Base-by-base conservation (phyloP, 495 filamentous ascomycete species). In the Neurospora sp. region DNA sequence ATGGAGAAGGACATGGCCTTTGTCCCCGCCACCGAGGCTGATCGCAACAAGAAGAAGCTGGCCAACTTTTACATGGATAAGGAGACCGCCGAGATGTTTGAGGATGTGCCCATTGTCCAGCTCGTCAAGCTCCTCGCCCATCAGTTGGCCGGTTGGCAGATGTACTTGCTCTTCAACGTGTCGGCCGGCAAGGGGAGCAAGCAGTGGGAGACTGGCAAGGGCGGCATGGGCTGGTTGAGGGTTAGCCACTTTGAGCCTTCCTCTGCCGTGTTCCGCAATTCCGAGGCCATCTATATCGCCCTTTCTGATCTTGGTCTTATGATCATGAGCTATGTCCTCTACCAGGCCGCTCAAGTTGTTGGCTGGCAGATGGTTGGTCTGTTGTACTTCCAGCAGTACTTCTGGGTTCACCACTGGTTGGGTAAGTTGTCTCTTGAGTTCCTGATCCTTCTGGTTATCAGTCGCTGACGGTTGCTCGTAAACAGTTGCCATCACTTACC, bases 371-470 rank as follows among this genome's bases (percentile, higher is more conserved):
- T 94, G 80, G 83, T 98, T 72, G 83, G 91, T 37, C 89, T 98
- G 44, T 93, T 96, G 94, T 99, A 98, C 80, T 88, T 90, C 76
- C 79, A 94, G 72, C 95, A 96, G 8, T 99, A 98, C 82, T 84
- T 98, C 72, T 98, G 95, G 95, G 96, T 98, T 39, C 96, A 99
- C 85, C 94, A 98, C 89, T 99, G 96, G 91, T 86, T 93, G 68
- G 89, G 90, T 91, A 88, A 82, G 89, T 84, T 59, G 3, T 70
- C n/a, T 27, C 35, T 20, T 12, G 9, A 22, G 2, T 9, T 22
- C 4, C 3, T 22, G 31, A 38, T 37, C 3, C 8, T 31, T 20
- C n/a, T 20, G 44, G 31, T 40, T 40, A 17, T n/a, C n/a, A 41
- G 16, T 31, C 31, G 8, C 70, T 87, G 72, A 83, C 78, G 71